A percentile compares a stretch with the other conserved stretches of the same genome.
These are phyloP conservation scores for Eurotiales sp. DNA, from an alignment of 2,329 filamentous ascomycete genomes.

Conservation along the genomic window DNA sequence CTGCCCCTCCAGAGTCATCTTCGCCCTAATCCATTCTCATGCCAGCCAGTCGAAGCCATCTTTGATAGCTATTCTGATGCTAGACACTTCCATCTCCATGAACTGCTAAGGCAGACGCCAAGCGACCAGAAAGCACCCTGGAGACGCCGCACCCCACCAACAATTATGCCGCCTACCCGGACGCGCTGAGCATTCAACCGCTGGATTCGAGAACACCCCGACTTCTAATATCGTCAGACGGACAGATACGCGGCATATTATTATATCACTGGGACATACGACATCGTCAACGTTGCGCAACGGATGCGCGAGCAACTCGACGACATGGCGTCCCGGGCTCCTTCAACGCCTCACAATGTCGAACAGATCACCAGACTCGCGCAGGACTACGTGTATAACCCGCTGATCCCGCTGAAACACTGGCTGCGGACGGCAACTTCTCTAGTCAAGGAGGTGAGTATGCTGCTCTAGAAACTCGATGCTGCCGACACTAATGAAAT, in stretches of 20 bases:
- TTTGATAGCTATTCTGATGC: neutral
- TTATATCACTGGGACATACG: too few species aligned
- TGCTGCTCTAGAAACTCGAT: neutral
- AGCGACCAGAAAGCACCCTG: slow-evolving; percentile 4
- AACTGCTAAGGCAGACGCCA: neutral
- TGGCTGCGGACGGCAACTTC: slow-evolving; percentile 80
- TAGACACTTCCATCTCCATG: neutral
- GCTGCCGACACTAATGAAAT: neutral
- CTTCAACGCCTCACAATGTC: slow-evolving; percentile 60
- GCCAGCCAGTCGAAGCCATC: too few species aligned
- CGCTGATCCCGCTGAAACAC: slow-evolving; percentile 68
- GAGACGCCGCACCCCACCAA: slow-evolving; percentile 12
- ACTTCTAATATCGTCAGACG: too few species aligned
- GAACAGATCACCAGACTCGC: slow-evolving; percentile 75
- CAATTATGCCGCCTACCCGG: slow-evolving; percentile 3
- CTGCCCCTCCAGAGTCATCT: too few species aligned
- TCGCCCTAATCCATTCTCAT: too few species aligned
- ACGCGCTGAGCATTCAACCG: slow-evolving; percentile 2
- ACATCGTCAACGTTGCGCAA: too few species aligned
- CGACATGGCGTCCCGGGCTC: slow-evolving; percentile 27
- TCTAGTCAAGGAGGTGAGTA: slow-evolving; percentile 72
- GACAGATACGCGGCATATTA: too few species aligned
- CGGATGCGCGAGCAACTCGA: neutral
- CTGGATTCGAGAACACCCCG: too few species aligned
- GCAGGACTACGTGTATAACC: slow-evolving; percentile 75